phyloP scores from a whole-genome alignment of 495 filamentous ascomycete genomes.

The Penicillium coffeae region DNA sequence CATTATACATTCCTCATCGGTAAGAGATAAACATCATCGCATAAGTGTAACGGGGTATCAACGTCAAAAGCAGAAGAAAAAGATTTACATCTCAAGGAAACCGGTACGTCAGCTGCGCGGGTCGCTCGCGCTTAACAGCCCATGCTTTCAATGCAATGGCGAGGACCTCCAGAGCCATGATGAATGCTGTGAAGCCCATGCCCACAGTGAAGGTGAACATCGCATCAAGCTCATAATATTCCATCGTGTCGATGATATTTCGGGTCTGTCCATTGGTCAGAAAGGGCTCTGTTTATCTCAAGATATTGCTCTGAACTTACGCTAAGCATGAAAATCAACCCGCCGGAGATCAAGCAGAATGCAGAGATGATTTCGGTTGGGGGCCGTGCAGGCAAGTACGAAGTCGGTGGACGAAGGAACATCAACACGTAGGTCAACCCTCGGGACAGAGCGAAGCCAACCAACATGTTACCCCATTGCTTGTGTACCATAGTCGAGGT shows the following conservation, averaged over 20 bases:
- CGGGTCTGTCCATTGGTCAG: slow-evolving; percentile 46
- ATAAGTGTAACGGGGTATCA: slow-evolving; percentile 26
- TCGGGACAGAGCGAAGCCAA: slow-evolving; percentile 74
- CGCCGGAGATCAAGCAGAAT: slow-evolving; percentile 85
- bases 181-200: slow-evolving; percentile 74
- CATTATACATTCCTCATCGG: background rate
- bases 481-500: slow-evolving; percentile 89
- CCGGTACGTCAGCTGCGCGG: slow-evolving; percentile 20
- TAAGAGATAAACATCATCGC: slow-evolving; percentile 4
- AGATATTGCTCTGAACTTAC: slow-evolving; percentile 44
- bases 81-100: slow-evolving; percentile 16
- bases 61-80: background rate
- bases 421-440: slow-evolving; percentile 74
- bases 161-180: slow-evolving; percentile 82
- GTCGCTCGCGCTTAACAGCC: slow-evolving; percentile 63
- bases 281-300: background rate
- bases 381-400: slow-evolving; percentile 81
- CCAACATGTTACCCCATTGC: slow-evolving; percentile 87
- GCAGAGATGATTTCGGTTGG: slow-evolving; percentile 81
- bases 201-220: slow-evolving; percentile 95
- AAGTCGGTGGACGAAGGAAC: slow-evolving; percentile 79
- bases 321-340: slow-evolving; percentile 90
- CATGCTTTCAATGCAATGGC: slow-evolving; percentile 86
- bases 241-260: slow-evolving; percentile 73
- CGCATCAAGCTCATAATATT: slow-evolving; percentile 64